phyloP scores from a whole-genome alignment of 495 filamentous ascomycete species.

The Penicillium psychrofluorescens region DNA sequence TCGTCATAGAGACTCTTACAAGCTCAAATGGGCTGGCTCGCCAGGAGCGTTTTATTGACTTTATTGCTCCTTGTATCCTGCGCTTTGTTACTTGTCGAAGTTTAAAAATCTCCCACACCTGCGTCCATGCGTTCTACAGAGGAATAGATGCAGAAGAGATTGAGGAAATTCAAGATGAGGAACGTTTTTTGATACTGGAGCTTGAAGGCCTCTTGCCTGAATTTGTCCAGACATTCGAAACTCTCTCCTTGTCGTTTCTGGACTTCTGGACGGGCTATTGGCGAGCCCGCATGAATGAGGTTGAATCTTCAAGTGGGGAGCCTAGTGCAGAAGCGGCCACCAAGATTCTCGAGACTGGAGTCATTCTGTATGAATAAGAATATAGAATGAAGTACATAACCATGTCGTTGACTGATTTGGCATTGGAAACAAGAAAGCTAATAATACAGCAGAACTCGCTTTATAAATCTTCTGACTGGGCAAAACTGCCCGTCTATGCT shows the following conservation, averaged over 20 bases:
- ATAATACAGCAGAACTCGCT: too few species aligned
- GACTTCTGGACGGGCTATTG: slow-evolving; percentile 1
- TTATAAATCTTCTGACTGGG: too few species aligned
- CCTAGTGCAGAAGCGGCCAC: background rate
- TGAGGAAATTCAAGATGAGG: slow-evolving; percentile 7
- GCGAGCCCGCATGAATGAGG: slow-evolving; percentile 1
- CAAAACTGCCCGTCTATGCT: too few species aligned
- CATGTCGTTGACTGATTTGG: too few species aligned
- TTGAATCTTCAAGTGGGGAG: background rate
- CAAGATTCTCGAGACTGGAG: background rate
- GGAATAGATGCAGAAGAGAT: slow-evolving; percentile 3
- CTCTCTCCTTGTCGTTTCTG: background rate
- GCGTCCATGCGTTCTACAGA: slow-evolving; percentile 1
- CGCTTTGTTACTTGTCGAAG: slow-evolving; percentile 2
- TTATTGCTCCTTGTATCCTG: background rate
- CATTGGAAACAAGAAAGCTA: too few species aligned
- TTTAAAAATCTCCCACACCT: slow-evolving; percentile 5
- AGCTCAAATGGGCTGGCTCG: background rate
- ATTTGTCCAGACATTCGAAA: background rate
- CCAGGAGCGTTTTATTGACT: background rate
- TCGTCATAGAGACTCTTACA: background rate
- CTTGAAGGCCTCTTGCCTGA: slow-evolving; percentile 2
- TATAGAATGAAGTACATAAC: background rate
- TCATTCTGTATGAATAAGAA: slow-evolving; percentile 3
- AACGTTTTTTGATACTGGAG: background rate